Conservation (phyloP, 2,329 filamentous ascomycete genomes). For the Pyricularia sp. region DNA sequence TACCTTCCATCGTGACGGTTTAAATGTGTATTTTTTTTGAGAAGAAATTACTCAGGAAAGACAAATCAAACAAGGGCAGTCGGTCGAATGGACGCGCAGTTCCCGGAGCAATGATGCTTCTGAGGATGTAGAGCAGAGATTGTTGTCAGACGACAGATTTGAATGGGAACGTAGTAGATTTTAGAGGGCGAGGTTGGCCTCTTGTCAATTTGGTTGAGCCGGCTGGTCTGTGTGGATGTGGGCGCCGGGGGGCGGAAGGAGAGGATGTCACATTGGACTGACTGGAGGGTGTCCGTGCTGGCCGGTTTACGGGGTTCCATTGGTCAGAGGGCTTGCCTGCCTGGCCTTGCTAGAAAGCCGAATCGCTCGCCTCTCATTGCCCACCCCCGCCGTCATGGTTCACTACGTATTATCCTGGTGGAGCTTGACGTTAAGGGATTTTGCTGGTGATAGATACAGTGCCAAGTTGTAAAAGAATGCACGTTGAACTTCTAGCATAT, state of each 20-base stretch:
- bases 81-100: slow-evolving; percentile 20
- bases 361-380: neutral
- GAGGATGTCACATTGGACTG: slow-evolving; percentile 1
- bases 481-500: neutral
- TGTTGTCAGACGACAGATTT: slow-evolving; percentile 24
- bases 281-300: neutral
- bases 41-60: slow-evolving; percentile 16
- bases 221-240: slow-evolving; percentile 4
- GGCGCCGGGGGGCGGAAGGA: slow-evolving; percentile 3
- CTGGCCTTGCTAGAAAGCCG: neutral
- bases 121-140: slow-evolving; percentile 22
- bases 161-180: slow-evolving; percentile 27
- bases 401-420: neutral
- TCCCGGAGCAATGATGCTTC: slow-evolving; percentile 21
- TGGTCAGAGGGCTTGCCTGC: neutral
- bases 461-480: neutral
- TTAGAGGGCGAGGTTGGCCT: slow-evolving; percentile 22
- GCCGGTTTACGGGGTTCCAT: neutral
- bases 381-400: neutral
- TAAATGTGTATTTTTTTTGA: slow-evolving; percentile 16
- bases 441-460: neutral
- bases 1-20: slow-evolving; percentile 49
- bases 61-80: slow-evolving; percentile 21
- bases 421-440: neutral
- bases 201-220: slow-evolving; percentile 10